phyloP scores from a whole-genome alignment of 257 asterid species.

The Solanum etuberosum region DNA sequence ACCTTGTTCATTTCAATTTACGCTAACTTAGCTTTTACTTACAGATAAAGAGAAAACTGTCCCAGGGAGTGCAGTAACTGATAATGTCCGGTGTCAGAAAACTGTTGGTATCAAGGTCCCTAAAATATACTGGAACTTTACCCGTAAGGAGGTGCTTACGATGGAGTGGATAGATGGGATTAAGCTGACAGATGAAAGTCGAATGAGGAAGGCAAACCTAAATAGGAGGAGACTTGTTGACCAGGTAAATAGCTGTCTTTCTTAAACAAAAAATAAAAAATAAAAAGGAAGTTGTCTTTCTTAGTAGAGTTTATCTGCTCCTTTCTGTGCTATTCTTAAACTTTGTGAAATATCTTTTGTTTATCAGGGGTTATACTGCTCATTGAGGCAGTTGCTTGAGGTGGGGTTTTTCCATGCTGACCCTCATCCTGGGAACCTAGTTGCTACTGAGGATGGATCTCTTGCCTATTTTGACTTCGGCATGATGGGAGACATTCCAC shows the following conservation, averaged over 20 bases:
- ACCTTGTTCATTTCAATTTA: background rate
- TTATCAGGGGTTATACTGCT: slow-evolving; percentile 77
- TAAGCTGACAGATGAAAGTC: slow-evolving; percentile 68
- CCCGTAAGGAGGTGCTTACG: slow-evolving; percentile 83
- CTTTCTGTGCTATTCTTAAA: background rate
- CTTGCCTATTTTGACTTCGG: slow-evolving; percentile 99
- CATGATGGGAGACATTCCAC: slow-evolving; percentile 98
- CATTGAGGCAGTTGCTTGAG: slow-evolving; percentile 92
- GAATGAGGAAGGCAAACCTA: slow-evolving; percentile 61
- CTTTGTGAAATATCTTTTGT: background rate
- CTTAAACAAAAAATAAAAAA: background rate
- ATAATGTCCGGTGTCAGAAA: slow-evolving; percentile 16
- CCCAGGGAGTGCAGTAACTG: slow-evolving; percentile 15
- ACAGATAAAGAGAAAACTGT: slow-evolving; percentile 30
- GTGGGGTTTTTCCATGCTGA: slow-evolving; percentile 98
- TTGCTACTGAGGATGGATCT: slow-evolving; percentile 73
- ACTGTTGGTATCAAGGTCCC: slow-evolving; percentile 65
- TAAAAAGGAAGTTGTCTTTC: background rate
- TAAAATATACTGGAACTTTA: slow-evolving; percentile 81
- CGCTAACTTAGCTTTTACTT: slow-evolving; percentile 7
- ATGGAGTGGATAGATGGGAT: slow-evolving; percentile 99
- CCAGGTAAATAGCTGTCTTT: slow-evolving; percentile 40
- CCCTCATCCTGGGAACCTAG: slow-evolving; percentile 99
- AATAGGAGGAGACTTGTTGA: slow-evolving; percentile 72
- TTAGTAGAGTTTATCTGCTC: background rate